phyloP scores from a whole-genome alignment of 352 stramenopile species.

The Phytophthora pinifolia region DNA sequence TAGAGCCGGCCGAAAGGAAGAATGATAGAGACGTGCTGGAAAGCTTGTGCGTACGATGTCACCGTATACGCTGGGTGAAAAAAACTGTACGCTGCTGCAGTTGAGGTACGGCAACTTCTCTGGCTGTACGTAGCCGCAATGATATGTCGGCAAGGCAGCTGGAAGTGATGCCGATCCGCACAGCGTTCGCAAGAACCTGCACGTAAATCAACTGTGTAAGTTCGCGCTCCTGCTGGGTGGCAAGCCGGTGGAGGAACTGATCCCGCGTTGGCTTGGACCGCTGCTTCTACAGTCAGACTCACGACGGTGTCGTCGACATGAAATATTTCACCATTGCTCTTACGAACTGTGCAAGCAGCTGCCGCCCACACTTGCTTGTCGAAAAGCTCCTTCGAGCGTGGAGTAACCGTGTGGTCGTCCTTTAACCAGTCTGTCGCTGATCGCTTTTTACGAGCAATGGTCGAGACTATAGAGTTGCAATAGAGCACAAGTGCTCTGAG shows the following conservation, averaged over 20 bases:
- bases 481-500: slow-evolving; percentile 1
- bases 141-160: slow-evolving; percentile 15
- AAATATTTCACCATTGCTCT: slow-evolving; percentile 2
- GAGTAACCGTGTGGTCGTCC: slow-evolving; percentile 1
- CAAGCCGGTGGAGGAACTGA: no score
- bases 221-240: background rate
- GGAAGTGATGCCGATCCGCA: slow-evolving; percentile 6
- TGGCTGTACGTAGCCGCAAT: slow-evolving; percentile 4
- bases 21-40: background rate
- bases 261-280: no score
- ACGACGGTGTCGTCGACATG: background rate
- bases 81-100: background rate
- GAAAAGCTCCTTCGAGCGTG: background rate
- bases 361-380: slow-evolving; percentile 8
- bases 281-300: background rate
- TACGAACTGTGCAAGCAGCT: background rate
- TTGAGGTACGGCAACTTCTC: background rate
- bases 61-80: slow-evolving; percentile 2
- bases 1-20: slow-evolving; percentile 3
- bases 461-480: background rate
- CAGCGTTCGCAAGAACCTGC: slow-evolving; percentile 1
- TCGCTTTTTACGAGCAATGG: background rate
- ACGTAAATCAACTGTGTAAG: slow-evolving; percentile 2
- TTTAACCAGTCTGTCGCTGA: background rate
- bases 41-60: background rate